These are phyloP conservation scores for Scheffersomyces lignosus DNA, from an alignment of 805 yeast species.

Conservation along the genomic window DNA sequence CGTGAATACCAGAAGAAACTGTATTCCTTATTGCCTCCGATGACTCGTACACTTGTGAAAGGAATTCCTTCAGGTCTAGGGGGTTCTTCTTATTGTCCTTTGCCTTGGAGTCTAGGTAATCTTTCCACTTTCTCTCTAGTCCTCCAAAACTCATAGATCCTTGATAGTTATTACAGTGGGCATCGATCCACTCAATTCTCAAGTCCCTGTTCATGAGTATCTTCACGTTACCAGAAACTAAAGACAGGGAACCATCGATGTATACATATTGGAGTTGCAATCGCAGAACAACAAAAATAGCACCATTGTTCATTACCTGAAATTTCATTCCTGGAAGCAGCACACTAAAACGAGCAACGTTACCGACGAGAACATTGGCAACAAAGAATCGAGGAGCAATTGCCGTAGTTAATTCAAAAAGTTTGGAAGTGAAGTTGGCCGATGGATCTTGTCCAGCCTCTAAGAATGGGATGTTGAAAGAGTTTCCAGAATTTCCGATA, in stretches of 20 bases:
- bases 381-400: conserved; percentile 65
- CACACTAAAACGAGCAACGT: conserved; percentile 25
- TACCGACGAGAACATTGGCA: conserved; percentile 50
- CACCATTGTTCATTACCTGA: conserved; percentile 42
- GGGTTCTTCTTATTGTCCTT: conserved; percentile 10
- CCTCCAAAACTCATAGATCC: conserved; percentile 23
- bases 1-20: conserved; percentile 62
- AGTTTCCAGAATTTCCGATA: conserved; percentile 2
- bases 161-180: conserved; percentile 37
- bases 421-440: conserved; percentile 20
- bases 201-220: conserved; percentile 62
- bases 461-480: not conserved
- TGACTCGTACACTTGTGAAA: conserved; percentile 18
- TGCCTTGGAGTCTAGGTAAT: conserved; percentile 9
- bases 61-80: conserved; percentile 15
- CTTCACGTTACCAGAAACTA: conserved; percentile 59
- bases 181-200: conserved; percentile 71
- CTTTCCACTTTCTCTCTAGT: conserved; percentile 28
- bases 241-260: conserved; percentile 69
- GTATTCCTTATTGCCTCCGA: conserved; percentile 48
- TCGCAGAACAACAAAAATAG: conserved; percentile 33
- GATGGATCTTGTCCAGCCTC: conserved; percentile 5
- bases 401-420: conserved; percentile 62
- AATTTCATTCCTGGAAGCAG: conserved; percentile 37
- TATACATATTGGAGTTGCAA: conserved; percentile 40